phyloP scores from a whole-genome alignment of 495 filamentous ascomycete genomes.

The Xanthoparmelia taractica region DNA sequence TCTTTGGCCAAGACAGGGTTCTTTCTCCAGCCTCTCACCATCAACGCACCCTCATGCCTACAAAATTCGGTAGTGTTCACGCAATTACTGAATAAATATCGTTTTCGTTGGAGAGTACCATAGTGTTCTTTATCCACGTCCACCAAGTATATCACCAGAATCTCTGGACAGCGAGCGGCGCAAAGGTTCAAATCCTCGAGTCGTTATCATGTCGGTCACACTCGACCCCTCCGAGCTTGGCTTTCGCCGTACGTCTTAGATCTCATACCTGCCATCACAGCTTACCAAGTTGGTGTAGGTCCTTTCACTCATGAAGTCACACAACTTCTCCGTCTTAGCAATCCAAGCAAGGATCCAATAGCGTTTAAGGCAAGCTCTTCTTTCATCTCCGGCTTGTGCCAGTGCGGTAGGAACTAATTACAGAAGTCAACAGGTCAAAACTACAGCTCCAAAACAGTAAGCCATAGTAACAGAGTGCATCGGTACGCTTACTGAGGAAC shows the following conservation, averaged over 20 bases:
- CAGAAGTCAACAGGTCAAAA: slow-evolving; percentile 74
- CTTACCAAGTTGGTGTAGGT: slow-evolving; percentile 47
- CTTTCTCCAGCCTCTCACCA: neutral
- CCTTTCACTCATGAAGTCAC: slow-evolving; percentile 89
- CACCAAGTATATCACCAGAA: neutral
- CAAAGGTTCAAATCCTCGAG: neutral
- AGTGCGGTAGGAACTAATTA: slow-evolving; percentile 6
- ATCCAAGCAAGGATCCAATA: slow-evolving; percentile 68
- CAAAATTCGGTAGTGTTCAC: neutral
- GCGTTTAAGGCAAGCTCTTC: slow-evolving; percentile 78
- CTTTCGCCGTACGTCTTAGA: slow-evolving; percentile 69
- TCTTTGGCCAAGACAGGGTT: slow-evolving; percentile 2
- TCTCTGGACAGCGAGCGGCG: neutral
- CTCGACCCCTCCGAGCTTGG: slow-evolving; percentile 84
- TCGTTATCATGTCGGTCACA: slow-evolving; percentile 75
- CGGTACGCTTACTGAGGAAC: slow-evolving; percentile 27
- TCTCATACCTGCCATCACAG: neutral
- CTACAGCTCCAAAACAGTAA: slow-evolving; percentile 97
- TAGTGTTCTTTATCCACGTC: neutral
- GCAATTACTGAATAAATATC: neutral
- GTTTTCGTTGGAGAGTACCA: neutral
- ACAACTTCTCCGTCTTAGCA: slow-evolving; percentile 71
- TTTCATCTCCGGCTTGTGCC: neutral
- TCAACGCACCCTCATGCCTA: neutral
- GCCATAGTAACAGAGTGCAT: slow-evolving; percentile 28